Evolutionary conservation across 169 alveolate genomes (phyloP).

Genomic region (Plasmodium coatneyi): DNA sequence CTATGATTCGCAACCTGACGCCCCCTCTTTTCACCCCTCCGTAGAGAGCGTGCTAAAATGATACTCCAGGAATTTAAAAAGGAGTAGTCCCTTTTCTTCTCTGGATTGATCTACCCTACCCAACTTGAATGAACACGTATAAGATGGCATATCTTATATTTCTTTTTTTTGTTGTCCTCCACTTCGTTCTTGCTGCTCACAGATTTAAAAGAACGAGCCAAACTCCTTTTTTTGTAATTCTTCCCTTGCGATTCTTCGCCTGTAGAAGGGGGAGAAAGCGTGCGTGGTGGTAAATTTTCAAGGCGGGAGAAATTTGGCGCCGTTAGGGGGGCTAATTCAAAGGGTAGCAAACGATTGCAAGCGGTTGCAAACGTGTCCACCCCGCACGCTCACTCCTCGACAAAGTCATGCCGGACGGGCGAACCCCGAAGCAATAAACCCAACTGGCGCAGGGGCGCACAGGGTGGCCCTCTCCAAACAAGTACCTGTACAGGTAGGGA

Average conservation of each 20-base stretch:
- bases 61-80: slow-evolving; percentile 50
- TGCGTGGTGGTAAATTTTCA: background rate
- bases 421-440: background rate
- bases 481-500: slow-evolving; percentile 75
- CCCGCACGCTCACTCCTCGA: background rate
- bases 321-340: background rate
- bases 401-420: background rate
- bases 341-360: background rate
- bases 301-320: background rate
- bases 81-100: slow-evolving; percentile 2
- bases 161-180: background rate
- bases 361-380: background rate
- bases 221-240: slow-evolving; percentile 73
- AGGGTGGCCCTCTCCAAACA: background rate
- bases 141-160: background rate
- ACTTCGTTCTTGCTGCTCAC: background rate
- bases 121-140: background rate
- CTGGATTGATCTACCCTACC: background rate
- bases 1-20: background rate
- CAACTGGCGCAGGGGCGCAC: background rate
- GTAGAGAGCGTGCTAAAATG: slow-evolving; percentile 44
- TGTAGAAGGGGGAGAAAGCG: background rate
- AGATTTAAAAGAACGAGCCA: slow-evolving; percentile 63
- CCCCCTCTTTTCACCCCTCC: background rate
- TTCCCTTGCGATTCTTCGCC: slow-evolving; percentile 63